Base-by-base conservation (phyloP, 176 grass and related monocot genomes). In the Carex cristatella region DNA sequence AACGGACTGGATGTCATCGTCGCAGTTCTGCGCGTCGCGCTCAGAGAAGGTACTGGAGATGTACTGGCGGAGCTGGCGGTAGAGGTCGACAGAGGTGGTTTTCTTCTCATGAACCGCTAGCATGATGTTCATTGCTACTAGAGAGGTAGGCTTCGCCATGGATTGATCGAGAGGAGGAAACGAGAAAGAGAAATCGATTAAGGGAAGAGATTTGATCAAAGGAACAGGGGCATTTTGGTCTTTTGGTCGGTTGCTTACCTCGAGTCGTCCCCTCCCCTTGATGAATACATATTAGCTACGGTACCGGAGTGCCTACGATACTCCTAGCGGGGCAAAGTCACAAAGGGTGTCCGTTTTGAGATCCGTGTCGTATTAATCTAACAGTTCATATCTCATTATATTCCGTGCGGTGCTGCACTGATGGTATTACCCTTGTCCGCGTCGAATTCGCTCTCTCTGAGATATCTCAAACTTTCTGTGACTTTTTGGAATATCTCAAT, bases 41-140 rank as follows among this genome's bases (percentile, higher is more conserved):
- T 99, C 97, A 3, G 93, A 95, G 91, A 94, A 99, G 68, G 68
- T 82, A 61, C 88, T 80, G 72, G 91, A 74, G 93, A 99, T 88
- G 88, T 96, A 96, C 27, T 80, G 90, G 57, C 97, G 93, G 30
- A 96, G 93, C 16, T 93, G 91, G 79, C 93, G 93, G 86, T 99
- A 96, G 85, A 99, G 85, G 70, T 99, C 97, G 14, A 85, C 80
- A 6, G 93, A 7, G 8, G 87, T 23, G 1, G 93, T 85, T 67
- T 94, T 99, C 93, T 99, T 99, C 88, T 99, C 97, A 88, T 99
- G 97, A 42, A 99, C 92, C 19, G 91, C 97, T 16, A 99, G 93
- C 97, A 96, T 99, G 81, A 99, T 86, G 91, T 95, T 99, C 74
- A 84, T 44, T 74, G 65, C 74, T 75, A 73, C 27, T 68, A 79